Base-by-base conservation (phyloP, 345 rosid genomes). In the Boechera retrofracta region DNA sequence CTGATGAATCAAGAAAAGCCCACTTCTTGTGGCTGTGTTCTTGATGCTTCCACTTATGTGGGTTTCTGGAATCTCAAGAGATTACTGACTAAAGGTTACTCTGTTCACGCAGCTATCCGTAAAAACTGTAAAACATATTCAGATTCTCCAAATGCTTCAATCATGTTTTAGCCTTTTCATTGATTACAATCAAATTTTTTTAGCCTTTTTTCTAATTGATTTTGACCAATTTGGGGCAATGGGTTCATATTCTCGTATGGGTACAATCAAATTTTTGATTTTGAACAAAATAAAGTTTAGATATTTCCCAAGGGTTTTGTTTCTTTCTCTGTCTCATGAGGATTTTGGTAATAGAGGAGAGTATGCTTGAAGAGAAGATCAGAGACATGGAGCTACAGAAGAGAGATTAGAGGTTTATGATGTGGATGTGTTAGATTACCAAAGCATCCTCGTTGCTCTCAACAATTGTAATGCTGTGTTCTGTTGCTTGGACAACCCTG, bases 11-110 rank as follows among this genome's bases (percentile, higher is more conserved):
- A 74, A 2, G 83, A 79, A 5, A 80, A 75, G 45, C 73, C 86
- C 9, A 10, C 84, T 47, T 71, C 72, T 57, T 77, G 81, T 12
- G 88, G 88, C 59, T 93, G 98, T 35, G 93, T 89, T 80, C 94
- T 91, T 36, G 98, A 91, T 79, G 97, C 98, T 6, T 90, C 98
- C 11, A 88, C 89, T 59, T 93, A 88, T 74, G 90, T 89, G 41
- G 97, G 98, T 56, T 93, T 85, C 76, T 89, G 97, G 97, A 83
- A 89, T 83, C 88, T 91, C 83, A 89, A 91, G 75, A 86, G 89
- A 31, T 62, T 93, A 26, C 78, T 93, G 49, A 74, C 76, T 48
- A 89, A 70, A 86, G 98, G 98, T 3, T 93, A 91, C 82, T 71
- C 83, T 13, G 98, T 93, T 74, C 93, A 87, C 70, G 97, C 95